These are phyloP conservation scores for Colletotrichum liaoningense DNA, from an alignment of 2,329 filamentous ascomycete genomes.

Conservation along the genomic window DNA sequence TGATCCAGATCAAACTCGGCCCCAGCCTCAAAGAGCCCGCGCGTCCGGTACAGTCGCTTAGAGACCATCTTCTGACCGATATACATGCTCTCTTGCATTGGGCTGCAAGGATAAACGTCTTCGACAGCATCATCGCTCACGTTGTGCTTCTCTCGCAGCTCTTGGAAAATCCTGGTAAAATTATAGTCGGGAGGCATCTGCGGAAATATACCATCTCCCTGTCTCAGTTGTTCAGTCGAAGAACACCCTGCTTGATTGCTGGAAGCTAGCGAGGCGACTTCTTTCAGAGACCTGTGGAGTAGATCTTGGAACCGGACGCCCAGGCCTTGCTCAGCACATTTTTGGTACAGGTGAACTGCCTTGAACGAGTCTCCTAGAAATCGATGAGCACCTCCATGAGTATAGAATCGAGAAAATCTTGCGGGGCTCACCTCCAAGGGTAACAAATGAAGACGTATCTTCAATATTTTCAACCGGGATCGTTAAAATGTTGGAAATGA, in stretches of 20 bases:
- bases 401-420: not conserved
- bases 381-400: not conserved
- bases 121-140: slow-evolving; percentile 36
- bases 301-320: slow-evolving; percentile 22
- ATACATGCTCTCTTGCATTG: slow-evolving; percentile 51
- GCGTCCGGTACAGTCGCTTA: slow-evolving; percentile 42
- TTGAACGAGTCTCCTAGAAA: slow-evolving; percentile 27
- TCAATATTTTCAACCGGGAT: slow-evolving; percentile 2
- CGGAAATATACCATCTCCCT: not conserved
- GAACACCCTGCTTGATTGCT: too few relatives aligned
- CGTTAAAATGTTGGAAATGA: not conserved
- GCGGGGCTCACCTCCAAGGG: slow-evolving; percentile 16
- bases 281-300: slow-evolving; percentile 7
- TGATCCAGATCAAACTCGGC: not conserved
- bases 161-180: not conserved
- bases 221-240: not conserved
- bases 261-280: not conserved
- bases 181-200: slow-evolving; percentile 13
- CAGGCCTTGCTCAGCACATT: slow-evolving; percentile 23
- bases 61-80: slow-evolving; percentile 42
- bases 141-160: not conserved
- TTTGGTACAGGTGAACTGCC: slow-evolving; percentile 16
- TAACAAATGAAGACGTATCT: slow-evolving; percentile 10
- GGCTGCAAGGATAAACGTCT: slow-evolving; percentile 51
- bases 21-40: slow-evolving; percentile 5